Base-by-base conservation (phyloP, 352 stramenopile genomes). In the Pythium volutum region DNA sequence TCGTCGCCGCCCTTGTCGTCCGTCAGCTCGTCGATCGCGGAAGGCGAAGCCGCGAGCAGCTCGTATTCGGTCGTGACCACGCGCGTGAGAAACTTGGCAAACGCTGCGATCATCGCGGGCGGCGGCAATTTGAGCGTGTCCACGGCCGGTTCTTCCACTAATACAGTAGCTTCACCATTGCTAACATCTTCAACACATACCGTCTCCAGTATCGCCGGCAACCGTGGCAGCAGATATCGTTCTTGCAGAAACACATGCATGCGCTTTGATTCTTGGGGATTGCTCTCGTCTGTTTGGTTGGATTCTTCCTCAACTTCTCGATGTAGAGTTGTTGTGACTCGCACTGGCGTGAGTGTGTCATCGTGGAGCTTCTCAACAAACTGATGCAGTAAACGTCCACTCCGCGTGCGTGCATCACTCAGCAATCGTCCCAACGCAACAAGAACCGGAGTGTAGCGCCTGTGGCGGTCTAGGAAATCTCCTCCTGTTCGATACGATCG, bases 11-110 rank as follows among this genome's bases (percentile, higher is more conserved):
- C 15, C 12, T 38, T 10, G 18, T 52, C 42, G 11, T 20, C 14
- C 14, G 1, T 56, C 33, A n/a, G 22, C 41, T 58, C 41, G 23
- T 66, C 27, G 16, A 42, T 16, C 1, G 52, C 53, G 5, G 20
- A n/a, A 2, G 42, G 39, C n/a, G 62, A 42, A 1, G 34, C 25
- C 4, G 62, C 34, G 10, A 64, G 10, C 6, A 71, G 33, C 15
- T 64, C 64, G 31, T 71, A 71, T 22, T 71, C 64, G 18, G 57
- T 64, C 18, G 52, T 56, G 18, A 71, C 43, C 2, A 71, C 57
- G 11, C 64, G 45, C 15, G 36, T 25, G 29, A 71, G 58, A 57
- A 71, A 71, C 23, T 59, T 60, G 14, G 42, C 41, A 45, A 71
- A 71, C 5, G 64, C 51, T 11, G 53, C 33, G 18, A 71, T 58